Conservation (phyloP, 768 basidiomycete species). For the Termitomyces sp. region DNA sequence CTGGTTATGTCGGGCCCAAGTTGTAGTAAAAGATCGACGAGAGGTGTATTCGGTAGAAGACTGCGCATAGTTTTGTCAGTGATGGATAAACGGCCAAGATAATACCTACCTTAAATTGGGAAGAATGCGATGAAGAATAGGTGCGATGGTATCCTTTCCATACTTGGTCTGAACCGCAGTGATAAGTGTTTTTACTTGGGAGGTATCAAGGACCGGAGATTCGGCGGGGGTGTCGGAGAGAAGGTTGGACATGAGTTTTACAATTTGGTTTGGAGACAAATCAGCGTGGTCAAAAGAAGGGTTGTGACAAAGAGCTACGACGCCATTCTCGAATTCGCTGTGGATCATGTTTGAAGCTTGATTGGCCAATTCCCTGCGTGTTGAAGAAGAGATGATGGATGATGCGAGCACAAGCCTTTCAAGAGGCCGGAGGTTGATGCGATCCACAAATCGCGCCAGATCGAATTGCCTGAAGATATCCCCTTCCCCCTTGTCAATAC, state of each 20-base stretch:
- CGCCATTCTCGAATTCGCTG: constrained; percentile 74
- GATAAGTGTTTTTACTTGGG: constrained; percentile 73
- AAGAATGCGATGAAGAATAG: constrained; percentile 71
- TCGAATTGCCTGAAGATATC: constrained; percentile 82
- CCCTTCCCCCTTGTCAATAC: constrained; percentile 83
- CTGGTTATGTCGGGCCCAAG: constrained; percentile 76
- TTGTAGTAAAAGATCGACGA: constrained; percentile 72
- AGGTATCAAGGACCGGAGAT: constrained; percentile 61
- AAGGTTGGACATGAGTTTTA: constrained; percentile 77
- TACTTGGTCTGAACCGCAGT: constrained; percentile 74
- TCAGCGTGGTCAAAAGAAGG: constrained; percentile 82
- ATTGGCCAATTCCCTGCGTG: constrained; percentile 48
- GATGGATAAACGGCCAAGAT: not conserved
- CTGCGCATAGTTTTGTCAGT: constrained; percentile 28
- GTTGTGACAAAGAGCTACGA: constrained; percentile 69
- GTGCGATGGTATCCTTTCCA: constrained; percentile 68
- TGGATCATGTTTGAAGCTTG: constrained; percentile 69
- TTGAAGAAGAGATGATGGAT: constrained; percentile 61
- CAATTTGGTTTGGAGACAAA: constrained; percentile 65
- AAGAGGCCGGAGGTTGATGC: constrained; percentile 72
- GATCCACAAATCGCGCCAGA: constrained; percentile 76
- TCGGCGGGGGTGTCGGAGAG: constrained; percentile 68
- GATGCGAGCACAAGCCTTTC: constrained; percentile 76
- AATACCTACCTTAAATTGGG: constrained; percentile 61
- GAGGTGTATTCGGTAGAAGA: constrained; percentile 57